Conservation (phyloP, 2,329 filamentous ascomycete species). For the Aureobasidium sp. region DNA sequence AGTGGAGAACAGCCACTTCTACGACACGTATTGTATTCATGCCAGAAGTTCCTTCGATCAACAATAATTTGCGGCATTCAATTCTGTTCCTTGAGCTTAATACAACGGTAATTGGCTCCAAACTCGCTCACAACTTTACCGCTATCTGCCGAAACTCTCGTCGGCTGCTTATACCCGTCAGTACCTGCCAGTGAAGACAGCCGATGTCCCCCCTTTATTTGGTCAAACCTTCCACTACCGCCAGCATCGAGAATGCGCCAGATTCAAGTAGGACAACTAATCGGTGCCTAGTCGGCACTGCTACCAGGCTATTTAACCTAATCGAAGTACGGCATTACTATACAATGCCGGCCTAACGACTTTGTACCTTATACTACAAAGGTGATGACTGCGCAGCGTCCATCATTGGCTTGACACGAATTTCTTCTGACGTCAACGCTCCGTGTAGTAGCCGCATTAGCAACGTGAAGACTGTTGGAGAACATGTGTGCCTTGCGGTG, state of each 20-base stretch:
- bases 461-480: neutral
- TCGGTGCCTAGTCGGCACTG: neutral
- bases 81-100: too few species aligned
- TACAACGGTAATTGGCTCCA: neutral
- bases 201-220: neutral
- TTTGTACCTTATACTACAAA: neutral
- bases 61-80: neutral
- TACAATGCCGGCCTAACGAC: neutral
- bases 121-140: neutral
- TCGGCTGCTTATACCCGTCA: neutral
- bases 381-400: neutral
- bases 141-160: neutral
- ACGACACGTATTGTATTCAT: neutral
- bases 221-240: neutral
- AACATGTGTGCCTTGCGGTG: neutral
- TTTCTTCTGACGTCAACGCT: neutral
- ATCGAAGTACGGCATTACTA: neutral
- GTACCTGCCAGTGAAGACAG: neutral
- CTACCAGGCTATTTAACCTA: neutral
- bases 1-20: neutral
- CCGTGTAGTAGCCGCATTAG: neutral
- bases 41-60: neutral
- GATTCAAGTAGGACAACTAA: neutral
- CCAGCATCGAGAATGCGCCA: neutral
- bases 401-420: neutral